Conservation (phyloP, 306 rosid genomes). For the Sechiopsis laciniata region DNA sequence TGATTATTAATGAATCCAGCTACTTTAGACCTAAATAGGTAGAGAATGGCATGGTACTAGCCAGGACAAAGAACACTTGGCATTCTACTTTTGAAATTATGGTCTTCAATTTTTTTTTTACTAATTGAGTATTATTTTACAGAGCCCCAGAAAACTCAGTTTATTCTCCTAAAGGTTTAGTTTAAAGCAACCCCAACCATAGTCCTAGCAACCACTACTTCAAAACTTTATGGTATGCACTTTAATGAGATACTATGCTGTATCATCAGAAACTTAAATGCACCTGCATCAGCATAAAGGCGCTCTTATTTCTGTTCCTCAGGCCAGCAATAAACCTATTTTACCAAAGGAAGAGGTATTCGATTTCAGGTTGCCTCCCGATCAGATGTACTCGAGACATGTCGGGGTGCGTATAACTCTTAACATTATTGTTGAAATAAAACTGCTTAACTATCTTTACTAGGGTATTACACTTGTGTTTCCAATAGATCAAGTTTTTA, state of each 20-base stretch:
- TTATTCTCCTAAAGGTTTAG: neutral
- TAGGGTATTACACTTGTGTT: neutral
- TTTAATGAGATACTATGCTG: neutral
- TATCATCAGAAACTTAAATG: neutral
- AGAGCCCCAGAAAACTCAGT: neutral
- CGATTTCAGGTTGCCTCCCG: slow-evolving; percentile 45
- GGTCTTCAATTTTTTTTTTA: neutral
- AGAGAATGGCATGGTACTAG: neutral
- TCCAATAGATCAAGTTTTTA: neutral
- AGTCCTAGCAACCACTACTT: neutral
- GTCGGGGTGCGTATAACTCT: slow-evolving; percentile 44
- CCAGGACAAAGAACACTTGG: neutral
- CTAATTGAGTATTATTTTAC: neutral
- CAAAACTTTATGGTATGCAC: slow-evolving; percentile 22
- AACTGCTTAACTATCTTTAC: neutral
- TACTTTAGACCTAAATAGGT: neutral
- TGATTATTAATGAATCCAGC: neutral
- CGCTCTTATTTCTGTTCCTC: slow-evolving; percentile 21
- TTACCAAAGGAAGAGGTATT: slow-evolving; percentile 59
- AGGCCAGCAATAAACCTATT: slow-evolving; percentile 32
- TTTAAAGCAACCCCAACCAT: neutral
- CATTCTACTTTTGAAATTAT: neutral
- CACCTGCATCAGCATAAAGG: neutral
- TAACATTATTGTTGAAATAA: neutral
- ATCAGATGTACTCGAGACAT: slow-evolving; percentile 33